phyloP scores from a whole-genome alignment of 768 basidiomycete genomes.

The Psilocybe tampanensis region DNA sequence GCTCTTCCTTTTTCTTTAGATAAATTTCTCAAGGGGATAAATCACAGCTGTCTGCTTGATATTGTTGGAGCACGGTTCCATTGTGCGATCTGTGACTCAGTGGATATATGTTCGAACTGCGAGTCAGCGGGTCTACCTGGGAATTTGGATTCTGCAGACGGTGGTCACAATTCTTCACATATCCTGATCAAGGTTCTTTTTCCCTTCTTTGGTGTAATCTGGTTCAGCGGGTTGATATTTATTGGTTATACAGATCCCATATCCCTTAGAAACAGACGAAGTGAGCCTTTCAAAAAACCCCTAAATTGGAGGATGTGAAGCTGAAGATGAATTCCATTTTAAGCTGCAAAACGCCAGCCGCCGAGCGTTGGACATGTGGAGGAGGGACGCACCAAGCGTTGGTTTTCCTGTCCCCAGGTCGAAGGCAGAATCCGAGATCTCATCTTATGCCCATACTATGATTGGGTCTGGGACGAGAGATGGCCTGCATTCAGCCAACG shows the following conservation, averaged over 20 bases:
- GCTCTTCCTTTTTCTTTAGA: not conserved
- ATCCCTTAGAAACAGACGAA: conserved; percentile 73
- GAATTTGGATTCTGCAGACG: conserved; percentile 75
- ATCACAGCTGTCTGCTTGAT: conserved; percentile 76
- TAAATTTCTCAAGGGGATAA: not conserved
- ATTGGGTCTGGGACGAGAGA: conserved; percentile 51
- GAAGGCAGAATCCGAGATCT: conserved; percentile 59
- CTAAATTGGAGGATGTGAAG: not conserved
- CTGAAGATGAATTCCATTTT: not conserved
- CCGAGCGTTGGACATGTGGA: conserved; percentile 76
- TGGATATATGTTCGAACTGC: conserved; percentile 87
- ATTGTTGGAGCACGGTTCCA: conserved; percentile 94
- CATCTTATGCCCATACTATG: conserved; percentile 69
- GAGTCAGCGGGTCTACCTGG: conserved; percentile 86
- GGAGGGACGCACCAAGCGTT: conserved; percentile 70
- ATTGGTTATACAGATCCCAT: conserved; percentile 66
- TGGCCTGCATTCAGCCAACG: conserved; percentile 36
- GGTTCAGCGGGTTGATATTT: not conserved
- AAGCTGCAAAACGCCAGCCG: conserved; percentile 71
- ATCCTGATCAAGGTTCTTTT: conserved; percentile 86
- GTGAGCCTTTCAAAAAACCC: no score
- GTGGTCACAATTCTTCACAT: conserved; percentile 82
- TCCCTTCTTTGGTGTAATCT: not conserved
- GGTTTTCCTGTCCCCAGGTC: conserved; percentile 46
- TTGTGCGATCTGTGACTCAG: conserved; percentile 83